Base-by-base conservation (phyloP, 2,329 filamentous ascomycete species). In the Escovopsis sp. region DNA sequence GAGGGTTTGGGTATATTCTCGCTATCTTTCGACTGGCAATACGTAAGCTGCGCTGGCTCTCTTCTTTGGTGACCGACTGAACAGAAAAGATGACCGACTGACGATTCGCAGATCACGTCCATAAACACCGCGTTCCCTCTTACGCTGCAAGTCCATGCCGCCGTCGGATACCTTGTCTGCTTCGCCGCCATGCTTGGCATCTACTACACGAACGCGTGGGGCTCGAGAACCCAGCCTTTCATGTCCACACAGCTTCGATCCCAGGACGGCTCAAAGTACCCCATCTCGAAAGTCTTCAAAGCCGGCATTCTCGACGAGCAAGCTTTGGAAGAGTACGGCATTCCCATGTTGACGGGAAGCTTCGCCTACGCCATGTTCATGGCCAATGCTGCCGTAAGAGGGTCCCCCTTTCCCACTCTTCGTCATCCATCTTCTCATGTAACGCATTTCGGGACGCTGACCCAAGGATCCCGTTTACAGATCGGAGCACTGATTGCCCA, bases 341-440 rank as follows among this genome's bases (percentile, higher is more conserved):
- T 68, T 3, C 72, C 72, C 0, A 61, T 52, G 7, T 52, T 76
- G 3, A 64, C 64, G 0, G 71, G 69, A 1, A 63, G 55, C 1
- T 75, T 75, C 48, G 70, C 69, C 0, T 73, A 67, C 37, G 57
- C 65, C 2, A 63, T 75, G 60, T 67, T 76, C 46, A 75, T 75
- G 59, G 69, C 71, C 2, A 75, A 75, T 53, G 68, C 69, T 47
- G 70, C 72, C 30, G 68, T 70, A 57, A 54, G 67, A 15, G 15
- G 15, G 6, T 30, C 10, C 28, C 28, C 28, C 28, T 30, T 10
- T 30, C 10, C 28, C 28, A 6, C 10, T 30, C 28, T 10, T 10
- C 28, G 10, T 30, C 10, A 10, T 10, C 28, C 10, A 6, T 30
- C 28, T 10, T 10, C 10, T 10, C 28, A 15, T 15, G 15, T 15